Conservation (phyloP, 1,139 yeast genomes). For the Blastobotrys petasosporus region DNA sequence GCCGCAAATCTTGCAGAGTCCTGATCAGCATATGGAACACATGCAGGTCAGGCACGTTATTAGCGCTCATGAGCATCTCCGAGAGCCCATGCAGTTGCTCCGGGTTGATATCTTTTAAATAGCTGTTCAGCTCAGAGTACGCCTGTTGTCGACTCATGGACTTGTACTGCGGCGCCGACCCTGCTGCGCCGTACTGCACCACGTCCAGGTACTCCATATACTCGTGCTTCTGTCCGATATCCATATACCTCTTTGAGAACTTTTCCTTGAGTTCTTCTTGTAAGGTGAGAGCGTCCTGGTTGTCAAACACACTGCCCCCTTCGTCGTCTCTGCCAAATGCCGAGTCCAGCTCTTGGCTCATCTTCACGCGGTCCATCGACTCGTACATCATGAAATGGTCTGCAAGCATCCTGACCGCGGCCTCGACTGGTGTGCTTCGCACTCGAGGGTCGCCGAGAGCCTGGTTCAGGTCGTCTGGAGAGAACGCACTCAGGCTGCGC, state of each 20-base stretch:
- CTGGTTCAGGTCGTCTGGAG: slow-evolving; percentile 16
- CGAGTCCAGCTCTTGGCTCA: slow-evolving; percentile 18
- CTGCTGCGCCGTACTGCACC: background rate
- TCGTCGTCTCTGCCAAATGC: slow-evolving; percentile 7
- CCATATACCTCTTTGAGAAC: no score
- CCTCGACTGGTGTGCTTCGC: slow-evolving; percentile 23
- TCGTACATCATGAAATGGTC: slow-evolving; percentile 26
- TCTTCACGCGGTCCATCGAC: slow-evolving; percentile 22
- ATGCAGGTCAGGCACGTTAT: slow-evolving; percentile 22
- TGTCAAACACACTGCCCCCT: background rate
- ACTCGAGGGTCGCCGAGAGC: slow-evolving; percentile 22
- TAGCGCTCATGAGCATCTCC: slow-evolving; percentile 16
- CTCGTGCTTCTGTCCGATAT: no score
- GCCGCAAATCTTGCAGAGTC: slow-evolving; percentile 18
- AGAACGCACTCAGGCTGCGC: background rate
- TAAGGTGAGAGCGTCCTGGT: background rate
- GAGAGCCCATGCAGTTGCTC: slow-evolving; percentile 11
- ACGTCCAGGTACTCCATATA: background rate
- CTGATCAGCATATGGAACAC: slow-evolving; percentile 23
- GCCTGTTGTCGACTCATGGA: background rate
- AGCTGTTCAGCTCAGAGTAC: slow-evolving; percentile 1
- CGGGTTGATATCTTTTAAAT: slow-evolving; percentile 6
- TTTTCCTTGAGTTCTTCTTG: background rate
- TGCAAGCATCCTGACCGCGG: slow-evolving; percentile 28
- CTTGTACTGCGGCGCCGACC: background rate